Evolutionary conservation across 2,329 filamentous ascomycete species (phyloP).

Genomic region (Seiridium cupressi): DNA sequence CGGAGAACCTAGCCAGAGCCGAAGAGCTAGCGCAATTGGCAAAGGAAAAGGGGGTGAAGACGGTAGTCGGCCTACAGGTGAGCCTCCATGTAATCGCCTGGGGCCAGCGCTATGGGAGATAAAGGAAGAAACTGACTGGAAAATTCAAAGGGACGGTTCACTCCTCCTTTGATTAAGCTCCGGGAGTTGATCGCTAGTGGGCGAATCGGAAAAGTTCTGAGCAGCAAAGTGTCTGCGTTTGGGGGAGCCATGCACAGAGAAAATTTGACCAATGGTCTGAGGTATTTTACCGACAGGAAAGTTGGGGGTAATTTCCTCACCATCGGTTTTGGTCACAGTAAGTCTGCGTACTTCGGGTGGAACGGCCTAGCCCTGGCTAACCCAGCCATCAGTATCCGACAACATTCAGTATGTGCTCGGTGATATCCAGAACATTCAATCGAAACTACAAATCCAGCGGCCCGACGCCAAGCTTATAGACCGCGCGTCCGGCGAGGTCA

Average conservation of each 20-base stretch:
- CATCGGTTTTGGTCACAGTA: constrained; percentile 12
- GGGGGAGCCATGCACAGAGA: constrained; percentile 33
- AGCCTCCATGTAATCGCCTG: background rate
- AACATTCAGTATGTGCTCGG: constrained; percentile 39
- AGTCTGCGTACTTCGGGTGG: background rate
- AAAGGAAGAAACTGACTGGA: background rate
- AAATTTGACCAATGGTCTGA: constrained; percentile 26
- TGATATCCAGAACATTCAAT: constrained; percentile 33
- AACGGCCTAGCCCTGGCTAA: background rate
- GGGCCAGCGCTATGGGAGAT: background rate
- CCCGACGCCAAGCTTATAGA: constrained; percentile 37
- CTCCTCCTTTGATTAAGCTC: constrained; percentile 40
- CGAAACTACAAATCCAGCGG: constrained; percentile 41
- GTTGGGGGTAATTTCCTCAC: constrained; percentile 43
- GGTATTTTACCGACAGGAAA: constrained; percentile 45
- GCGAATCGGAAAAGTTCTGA: constrained; percentile 49
- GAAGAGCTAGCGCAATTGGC: constrained; percentile 34
- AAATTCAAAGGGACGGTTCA: constrained; percentile 25
- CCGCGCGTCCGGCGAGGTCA: constrained; percentile 24
- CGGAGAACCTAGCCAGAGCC: constrained; percentile 36
- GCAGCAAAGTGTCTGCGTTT: constrained; percentile 38
- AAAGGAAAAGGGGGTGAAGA: constrained; percentile 28
- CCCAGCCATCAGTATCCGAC: constrained; percentile 32
- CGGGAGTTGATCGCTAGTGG: constrained; percentile 40
- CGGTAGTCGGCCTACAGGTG: constrained; percentile 40